A percentile compares a stretch with the other conserved stretches of the same genome.
These are phyloP conservation scores for Suhomyces maxii DNA, from an alignment of 1,139 yeast genomes.

Conservation along the genomic window DNA sequence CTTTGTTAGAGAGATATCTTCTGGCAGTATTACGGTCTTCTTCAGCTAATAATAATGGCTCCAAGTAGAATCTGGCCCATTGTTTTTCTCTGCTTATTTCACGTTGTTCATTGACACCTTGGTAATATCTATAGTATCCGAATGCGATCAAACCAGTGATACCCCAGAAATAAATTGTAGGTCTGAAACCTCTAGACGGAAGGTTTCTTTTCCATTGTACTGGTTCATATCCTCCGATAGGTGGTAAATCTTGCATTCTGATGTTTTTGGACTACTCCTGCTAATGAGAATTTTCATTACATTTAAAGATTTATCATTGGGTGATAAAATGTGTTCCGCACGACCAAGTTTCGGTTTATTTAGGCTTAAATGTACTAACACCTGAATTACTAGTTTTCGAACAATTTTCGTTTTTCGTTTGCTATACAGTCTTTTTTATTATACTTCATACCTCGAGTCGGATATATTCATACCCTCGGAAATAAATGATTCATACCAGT, in stretches of 20 bases:
- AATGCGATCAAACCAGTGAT: conserved; percentile 63
- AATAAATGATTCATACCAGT: too few species aligned
- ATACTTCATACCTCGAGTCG: too few species aligned
- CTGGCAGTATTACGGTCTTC: conserved; percentile 78
- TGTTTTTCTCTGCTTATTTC: conserved; percentile 75
- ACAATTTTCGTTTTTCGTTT: neutral
- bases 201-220: conserved; percentile 88
- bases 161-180: conserved; percentile 67
- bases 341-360: conserved; percentile 8
- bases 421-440: too few species aligned
- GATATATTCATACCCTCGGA: too few species aligned
- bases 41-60: conserved; percentile 79
- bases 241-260: conserved; percentile 79
- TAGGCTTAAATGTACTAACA: neutral
- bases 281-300: conserved; percentile 5
- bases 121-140: conserved; percentile 68
- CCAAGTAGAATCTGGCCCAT: conserved; percentile 74
- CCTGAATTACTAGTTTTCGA: too few species aligned
- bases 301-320: conserved; percentile 12
- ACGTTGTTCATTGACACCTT: conserved; percentile 73
- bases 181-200: conserved; percentile 84
- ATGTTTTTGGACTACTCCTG: neutral
- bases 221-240: conserved; percentile 82
- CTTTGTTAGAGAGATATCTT: conserved; percentile 65
- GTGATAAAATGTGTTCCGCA: conserved; percentile 4